Evolutionary conservation across 306 rosid genomes (phyloP).

Genomic region (Ormosia emarginata): DNA sequence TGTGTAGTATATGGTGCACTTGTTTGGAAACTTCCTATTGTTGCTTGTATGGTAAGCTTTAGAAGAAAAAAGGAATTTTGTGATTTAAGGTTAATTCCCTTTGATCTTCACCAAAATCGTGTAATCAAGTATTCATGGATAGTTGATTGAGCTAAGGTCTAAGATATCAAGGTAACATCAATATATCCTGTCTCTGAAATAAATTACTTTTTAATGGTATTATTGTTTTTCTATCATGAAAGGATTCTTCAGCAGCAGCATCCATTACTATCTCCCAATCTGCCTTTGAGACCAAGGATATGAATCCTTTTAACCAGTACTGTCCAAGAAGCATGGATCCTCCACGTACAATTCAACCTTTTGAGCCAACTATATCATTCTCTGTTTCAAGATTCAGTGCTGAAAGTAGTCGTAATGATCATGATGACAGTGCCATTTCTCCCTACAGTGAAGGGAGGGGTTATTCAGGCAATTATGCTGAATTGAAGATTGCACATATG

Average conservation of each 20-base stretch:
- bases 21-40: background rate
- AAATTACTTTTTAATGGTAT: background rate
- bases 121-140: background rate
- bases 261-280: conserved; percentile 27
- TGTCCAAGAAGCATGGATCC: conserved; percentile 24
- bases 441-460: conserved; percentile 30
- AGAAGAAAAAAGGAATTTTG: background rate
- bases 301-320: conserved; percentile 7
- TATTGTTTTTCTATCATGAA: conserved; percentile 34
- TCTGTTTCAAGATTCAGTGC: conserved; percentile 38
- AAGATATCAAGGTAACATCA: conserved; percentile 10
- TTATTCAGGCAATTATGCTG: conserved; percentile 31
- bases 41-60: background rate
- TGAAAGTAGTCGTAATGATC: conserved; percentile 30
- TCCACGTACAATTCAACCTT: conserved; percentile 30
- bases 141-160: background rate
- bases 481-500: conserved; percentile 21
- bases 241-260: conserved; percentile 55
- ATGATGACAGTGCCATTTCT: conserved; percentile 34
- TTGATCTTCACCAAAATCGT: conserved; percentile 1
- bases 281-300: conserved; percentile 35
- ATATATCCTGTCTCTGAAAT: background rate
- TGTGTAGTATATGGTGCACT: background rate
- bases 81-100: conserved; percentile 7
- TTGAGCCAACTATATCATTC: conserved; percentile 40